Evolutionary conservation across 495 filamentous ascomycete genomes (phyloP), one percentile per base, ranked within the genome.

Genomic region (Aspergillus affinis): DNA sequence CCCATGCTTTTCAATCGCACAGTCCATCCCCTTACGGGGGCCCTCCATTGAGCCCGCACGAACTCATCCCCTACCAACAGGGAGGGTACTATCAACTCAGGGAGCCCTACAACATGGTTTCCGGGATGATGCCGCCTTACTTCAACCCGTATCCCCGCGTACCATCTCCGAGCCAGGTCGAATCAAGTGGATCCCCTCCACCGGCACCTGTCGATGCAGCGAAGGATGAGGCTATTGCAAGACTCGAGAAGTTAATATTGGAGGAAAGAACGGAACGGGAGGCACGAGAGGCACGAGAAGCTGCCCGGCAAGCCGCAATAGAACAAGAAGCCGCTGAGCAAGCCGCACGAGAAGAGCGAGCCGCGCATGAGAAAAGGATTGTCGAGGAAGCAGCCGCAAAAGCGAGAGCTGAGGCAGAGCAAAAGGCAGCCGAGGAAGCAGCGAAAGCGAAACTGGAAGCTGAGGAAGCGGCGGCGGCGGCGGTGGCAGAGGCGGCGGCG

Each of bases 141-240:
- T 79, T 75, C 41, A 68, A 66, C 6, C 57, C 69, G 19, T 74
- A 76, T 59, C 72, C 68, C 17, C 73, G 66, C 54, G 65, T 69
- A n/a, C 69, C 72, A 18, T 72, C 75, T 26, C 76, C 75, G 51
- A 61, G 66, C 9, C 72, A 72, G 32, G 65, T 68, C 9, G 70
- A 72, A 48, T 61, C 70, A 2, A 60, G 61, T 51, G 52, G 62
- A 48, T 61, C 72, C 6, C 65, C 69, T 7, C 60, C 65, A 10
- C 62, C 68, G 13, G 58, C 67, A 18, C 63, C 71, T 13, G 65
- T 58, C 30, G 75, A 78, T 41, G 44, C 65, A 30, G 70, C 75
- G 12, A 81, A 82, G 45, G 78, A 81, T 44, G 81, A 84, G 27
- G 79, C 81, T 21, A 81, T 82, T 50, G 78, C 73, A n/a, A 71